A percentile compares a stretch with the other conserved stretches of the same genome.
These are phyloP conservation scores for Globisporangium parvum DNA, from an alignment of 352 stramenopile species.

Conservation along the genomic window DNA sequence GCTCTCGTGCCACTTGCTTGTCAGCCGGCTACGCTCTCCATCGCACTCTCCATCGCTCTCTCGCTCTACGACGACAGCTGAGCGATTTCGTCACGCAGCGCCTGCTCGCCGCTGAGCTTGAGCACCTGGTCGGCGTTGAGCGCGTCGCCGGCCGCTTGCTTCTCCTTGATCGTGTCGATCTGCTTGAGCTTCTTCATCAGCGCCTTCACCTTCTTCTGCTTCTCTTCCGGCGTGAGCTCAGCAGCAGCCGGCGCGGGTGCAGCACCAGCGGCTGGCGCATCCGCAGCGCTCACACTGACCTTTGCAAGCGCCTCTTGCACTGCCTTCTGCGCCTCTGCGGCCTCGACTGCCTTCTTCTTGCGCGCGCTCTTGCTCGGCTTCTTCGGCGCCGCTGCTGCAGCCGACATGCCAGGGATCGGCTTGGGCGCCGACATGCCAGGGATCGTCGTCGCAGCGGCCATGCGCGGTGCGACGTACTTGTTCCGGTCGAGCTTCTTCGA, in stretches of 20 bases:
- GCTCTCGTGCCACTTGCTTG: no score
- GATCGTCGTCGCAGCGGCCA: conserved; percentile 19
- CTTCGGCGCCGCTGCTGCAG: conserved; percentile 29
- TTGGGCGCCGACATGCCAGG: conserved; percentile 43
- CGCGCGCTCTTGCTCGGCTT: conserved; percentile 75
- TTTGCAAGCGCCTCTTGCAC: conserved; percentile 56
- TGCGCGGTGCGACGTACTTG: conserved; percentile 68
- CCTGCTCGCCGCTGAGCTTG: conserved; percentile 64
- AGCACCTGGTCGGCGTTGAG: conserved; percentile 79
- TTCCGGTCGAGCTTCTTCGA: conserved; percentile 81
- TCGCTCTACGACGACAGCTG: conserved; percentile 32
- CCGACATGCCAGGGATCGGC: conserved; percentile 57
- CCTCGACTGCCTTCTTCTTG: conserved; percentile 84
- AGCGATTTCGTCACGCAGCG: conserved; percentile 60
- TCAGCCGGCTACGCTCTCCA: no score
- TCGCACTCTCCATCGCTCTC: not conserved
- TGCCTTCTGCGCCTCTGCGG: conserved; percentile 52
- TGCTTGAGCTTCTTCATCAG: conserved; percentile 87
- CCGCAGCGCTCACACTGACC: conserved; percentile 17
- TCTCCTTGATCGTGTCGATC: conserved; percentile 80
- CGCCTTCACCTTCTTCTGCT: conserved; percentile 81
- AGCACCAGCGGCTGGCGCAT: conserved; percentile 2
- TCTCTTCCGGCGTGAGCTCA: conserved; percentile 64
- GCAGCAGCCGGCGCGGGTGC: conserved; percentile 11
- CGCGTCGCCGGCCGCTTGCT: conserved; percentile 56